Evolutionary conservation across 2,329 filamentous ascomycete species (phyloP), one percentile per base, ranked within the genome.

Genomic region (Pestalotiopsis fici): DNA sequence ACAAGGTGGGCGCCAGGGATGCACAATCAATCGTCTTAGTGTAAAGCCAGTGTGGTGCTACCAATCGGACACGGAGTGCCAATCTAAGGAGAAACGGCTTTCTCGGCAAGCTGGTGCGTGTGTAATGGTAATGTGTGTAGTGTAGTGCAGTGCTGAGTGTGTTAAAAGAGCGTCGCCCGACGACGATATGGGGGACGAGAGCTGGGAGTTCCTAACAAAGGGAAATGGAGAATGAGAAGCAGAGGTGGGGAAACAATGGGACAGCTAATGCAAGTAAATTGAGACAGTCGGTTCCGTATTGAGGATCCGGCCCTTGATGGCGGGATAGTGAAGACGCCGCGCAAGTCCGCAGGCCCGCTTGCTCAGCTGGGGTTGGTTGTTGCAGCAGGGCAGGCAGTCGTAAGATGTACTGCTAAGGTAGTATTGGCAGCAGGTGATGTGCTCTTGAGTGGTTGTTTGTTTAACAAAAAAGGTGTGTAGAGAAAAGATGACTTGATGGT

Each of bases 211-310:
- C 27, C n/a, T 21, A 60, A 60, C 27, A 60, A 60, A 60, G 57
- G 57, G 57, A 60, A 31, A 60, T 37, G 57, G 57, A 60, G 43
- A 18, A n/a, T 35, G 43, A 50, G 57, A 60, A 27, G 57, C 23
- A 31, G 27, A 35, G 13, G 27, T 27, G 57, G 57, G 57, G 31
- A 60, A 60, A 60, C 57, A 60, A 60, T 60, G 57, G 55, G 57
- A 60, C 57, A 31, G 57, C 57, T 60, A 60, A 60, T 60, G 57
- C 57, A 60, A 57, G 57, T 21, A 60, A 37, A 60, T 37, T 37
- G 57, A 60, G 57, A 60, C 57, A 60, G 57, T 60, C 57, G 57
- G 57, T 31, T 60, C 57, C 57, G 57, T 31, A 27, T 50, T 60
- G 21, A 60, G n/a, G 57, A 60, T 31, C 25, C 27, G n/a, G 57